Conservation (phyloP, 1,139 yeast genomes). For the Schizosaccharomyces versatilis region DNA sequence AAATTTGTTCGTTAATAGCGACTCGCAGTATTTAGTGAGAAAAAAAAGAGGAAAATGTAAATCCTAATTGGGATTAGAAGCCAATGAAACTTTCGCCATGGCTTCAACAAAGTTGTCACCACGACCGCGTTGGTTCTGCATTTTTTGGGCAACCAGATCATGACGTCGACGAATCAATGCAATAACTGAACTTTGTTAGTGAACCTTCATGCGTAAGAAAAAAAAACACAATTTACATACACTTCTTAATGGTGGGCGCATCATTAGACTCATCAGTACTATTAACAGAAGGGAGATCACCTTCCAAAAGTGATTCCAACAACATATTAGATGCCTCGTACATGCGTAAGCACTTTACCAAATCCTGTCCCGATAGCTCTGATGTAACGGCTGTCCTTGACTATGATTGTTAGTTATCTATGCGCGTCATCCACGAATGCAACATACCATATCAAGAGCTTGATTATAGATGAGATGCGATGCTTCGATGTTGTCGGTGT, state of each 20-base stretch:
- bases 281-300: not conserved
- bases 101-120: no score
- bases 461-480: constrained; percentile 78
- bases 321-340: constrained; percentile 89
- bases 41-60: no score
- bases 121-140: no score
- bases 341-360: constrained; percentile 62
- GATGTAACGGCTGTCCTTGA: constrained; percentile 76
- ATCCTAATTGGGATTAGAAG: no score
- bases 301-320: constrained; percentile 61
- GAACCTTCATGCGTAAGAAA: no score
- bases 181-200: not conserved
- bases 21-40: no score
- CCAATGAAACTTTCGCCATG: no score
- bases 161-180: not conserved
- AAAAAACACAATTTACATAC: no score
- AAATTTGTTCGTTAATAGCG: no score
- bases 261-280: not conserved
- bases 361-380: constrained; percentile 57
- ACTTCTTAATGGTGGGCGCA: not conserved
- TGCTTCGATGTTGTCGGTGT: constrained; percentile 27
- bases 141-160: not conserved
- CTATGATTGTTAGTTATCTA: constrained; percentile 9
- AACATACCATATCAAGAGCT: constrained; percentile 46
- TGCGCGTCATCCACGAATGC: not conserved